Evolutionary conservation across 176 grass and related monocot genomes (phyloP), one percentile per base, ranked within the genome.

Genomic region (Triticum aestivum): DNA sequence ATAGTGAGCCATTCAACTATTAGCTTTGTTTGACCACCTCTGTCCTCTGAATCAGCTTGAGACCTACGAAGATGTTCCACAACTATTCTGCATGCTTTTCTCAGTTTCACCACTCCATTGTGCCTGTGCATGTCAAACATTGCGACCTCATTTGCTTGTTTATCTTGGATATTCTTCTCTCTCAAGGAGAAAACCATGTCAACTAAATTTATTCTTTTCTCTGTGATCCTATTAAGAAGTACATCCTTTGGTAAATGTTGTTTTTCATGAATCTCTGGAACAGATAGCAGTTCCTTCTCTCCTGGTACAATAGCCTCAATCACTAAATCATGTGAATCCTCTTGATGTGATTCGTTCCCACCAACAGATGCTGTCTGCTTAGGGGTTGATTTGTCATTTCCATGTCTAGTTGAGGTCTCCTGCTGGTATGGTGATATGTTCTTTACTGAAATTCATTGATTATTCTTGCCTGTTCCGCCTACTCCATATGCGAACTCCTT

Each of bases 201-300:
- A 84, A 98, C 91, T 71, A 94, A 89, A 72, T 93, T 67, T 65
- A 94, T 61, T 69, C 51, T 87, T 75, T 90, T 87, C 61, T 90
- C 76, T 4, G 26, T 62, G 63, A 87, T 75, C 61, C 68, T 84
- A 8, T 73, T 88, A 45, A 92, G 68, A 70, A 84, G 76, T 61
- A 85, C 83, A 82, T 90, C 80, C 8, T 61, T 92, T 1, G 35
- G 70, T 61, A 87, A 80, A 14, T 78, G 58, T 79, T 83, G 44
- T 81, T 86, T 49, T 59, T 17, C 39, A 70, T 18, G 70, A 86
- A 38, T 79, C 79, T 32, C 83, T 87, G 47, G 77, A 81, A 70
- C 59, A 87, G 80, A 81, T 30, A 39, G 39, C 11, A 73, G n/a
- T 49, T 82, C 90, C 26, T 76, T 73, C 52, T 78, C 85, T 77